A percentile compares a stretch with the other conserved stretches of the same genome.
Conservation (phyloP, 352 stramenopile species). For the Thalassiosira mediterranea region DNA sequence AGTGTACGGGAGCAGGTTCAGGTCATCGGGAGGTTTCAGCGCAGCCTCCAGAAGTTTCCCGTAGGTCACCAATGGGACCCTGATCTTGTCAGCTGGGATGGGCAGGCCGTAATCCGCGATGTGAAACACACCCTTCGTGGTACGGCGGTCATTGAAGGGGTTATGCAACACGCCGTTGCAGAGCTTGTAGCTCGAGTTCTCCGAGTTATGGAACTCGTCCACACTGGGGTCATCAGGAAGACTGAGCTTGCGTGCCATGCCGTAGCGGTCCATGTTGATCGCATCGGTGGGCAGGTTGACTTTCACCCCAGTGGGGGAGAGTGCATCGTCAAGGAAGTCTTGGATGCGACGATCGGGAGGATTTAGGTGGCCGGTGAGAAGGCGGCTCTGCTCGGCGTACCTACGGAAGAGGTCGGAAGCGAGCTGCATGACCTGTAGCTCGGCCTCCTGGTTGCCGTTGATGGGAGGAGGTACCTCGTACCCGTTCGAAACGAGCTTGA, state of each 20-base stretch:
- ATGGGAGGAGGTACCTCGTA: constrained; percentile 44
- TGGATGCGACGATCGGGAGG: constrained; percentile 60
- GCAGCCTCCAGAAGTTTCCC: constrained; percentile 54
- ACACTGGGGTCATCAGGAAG: constrained; percentile 48
- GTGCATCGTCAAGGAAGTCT: constrained; percentile 59
- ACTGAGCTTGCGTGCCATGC: constrained; percentile 56
- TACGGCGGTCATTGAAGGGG: constrained; percentile 57
- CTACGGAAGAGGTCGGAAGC: constrained; percentile 59
- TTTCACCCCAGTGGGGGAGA: constrained; percentile 45
- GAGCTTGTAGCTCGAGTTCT: constrained; percentile 47
- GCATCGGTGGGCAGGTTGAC: constrained; percentile 43
- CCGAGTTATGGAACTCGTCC: constrained; percentile 58
- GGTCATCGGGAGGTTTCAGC: constrained; percentile 50
- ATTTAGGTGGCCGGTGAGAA: constrained; percentile 49
- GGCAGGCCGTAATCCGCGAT: constrained; percentile 63
- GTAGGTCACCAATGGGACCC: constrained; percentile 58
- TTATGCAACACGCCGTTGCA: constrained; percentile 63
- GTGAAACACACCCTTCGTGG: constrained; percentile 65
- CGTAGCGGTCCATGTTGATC: constrained; percentile 59
- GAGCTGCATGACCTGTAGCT: constrained; percentile 51
- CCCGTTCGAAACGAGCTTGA: constrained; percentile 57
- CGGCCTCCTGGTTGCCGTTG: constrained; percentile 38
- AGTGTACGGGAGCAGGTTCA: constrained; percentile 64
- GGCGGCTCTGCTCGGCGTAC: constrained; percentile 58
- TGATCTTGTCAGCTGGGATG: constrained; percentile 62